Conservation (phyloP, 2,329 filamentous ascomycete genomes). For the Aspergillus uvarum region DNA sequence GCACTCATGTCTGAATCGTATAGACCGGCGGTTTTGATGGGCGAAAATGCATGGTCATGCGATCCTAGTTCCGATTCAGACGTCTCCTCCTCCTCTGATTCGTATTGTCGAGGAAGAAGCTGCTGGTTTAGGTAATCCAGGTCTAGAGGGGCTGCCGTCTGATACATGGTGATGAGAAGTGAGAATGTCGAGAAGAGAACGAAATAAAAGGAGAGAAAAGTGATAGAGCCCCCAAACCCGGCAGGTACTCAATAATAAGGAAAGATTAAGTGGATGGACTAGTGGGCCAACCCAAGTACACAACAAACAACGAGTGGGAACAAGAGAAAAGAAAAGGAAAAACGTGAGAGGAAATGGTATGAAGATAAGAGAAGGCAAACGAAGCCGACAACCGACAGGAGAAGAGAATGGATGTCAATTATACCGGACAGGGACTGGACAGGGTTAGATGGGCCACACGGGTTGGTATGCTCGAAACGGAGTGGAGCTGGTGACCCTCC, state of each 20-base stretch:
- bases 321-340: neutral
- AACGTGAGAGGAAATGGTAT: constrained; percentile 12
- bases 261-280: constrained; percentile 1
- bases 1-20: constrained; percentile 34
- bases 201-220: neutral
- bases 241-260: constrained; percentile 1
- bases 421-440: constrained; percentile 11
- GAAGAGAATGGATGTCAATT: constrained; percentile 9
- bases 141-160: constrained; percentile 25
- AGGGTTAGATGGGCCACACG: constrained; percentile 17
- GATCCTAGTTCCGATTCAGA: constrained; percentile 38
- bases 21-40: constrained; percentile 23
- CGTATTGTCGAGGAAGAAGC: constrained; percentile 35
- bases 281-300: neutral
- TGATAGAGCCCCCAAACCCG: neutral
- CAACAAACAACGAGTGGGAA: neutral
- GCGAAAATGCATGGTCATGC: constrained; percentile 34
- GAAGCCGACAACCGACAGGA: constrained; percentile 1
- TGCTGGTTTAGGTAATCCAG: constrained; percentile 34
- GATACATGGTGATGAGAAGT: constrained; percentile 26
- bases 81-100: constrained; percentile 41
- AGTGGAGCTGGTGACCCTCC: constrained; percentile 18
- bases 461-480: constrained; percentile 18
- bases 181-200: neutral
- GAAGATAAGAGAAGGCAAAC: constrained; percentile 4